Evolutionary conservation across 148 eudicot genomes (phyloP).

Genomic region (Nepenthes mirabilis): DNA sequence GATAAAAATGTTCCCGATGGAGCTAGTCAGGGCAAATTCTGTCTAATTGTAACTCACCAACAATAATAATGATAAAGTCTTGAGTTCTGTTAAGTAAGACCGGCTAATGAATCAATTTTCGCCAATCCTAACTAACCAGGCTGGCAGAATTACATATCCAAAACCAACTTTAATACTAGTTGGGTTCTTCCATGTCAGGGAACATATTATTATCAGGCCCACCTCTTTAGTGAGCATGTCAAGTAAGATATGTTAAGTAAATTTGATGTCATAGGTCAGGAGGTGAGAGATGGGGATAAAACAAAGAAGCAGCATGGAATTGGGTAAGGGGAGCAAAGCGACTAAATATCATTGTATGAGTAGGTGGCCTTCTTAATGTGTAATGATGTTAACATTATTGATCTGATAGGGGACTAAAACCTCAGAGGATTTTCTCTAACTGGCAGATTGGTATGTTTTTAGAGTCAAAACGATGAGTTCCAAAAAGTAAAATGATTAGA

Average conservation of each 20-base stretch:
- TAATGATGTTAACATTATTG: not conserved
- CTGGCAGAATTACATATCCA: too few relatives aligned
- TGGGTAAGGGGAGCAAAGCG: not conserved
- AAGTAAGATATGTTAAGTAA: too few relatives aligned
- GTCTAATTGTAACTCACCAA: too few relatives aligned
- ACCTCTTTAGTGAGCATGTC: too few relatives aligned
- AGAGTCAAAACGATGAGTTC: not conserved
- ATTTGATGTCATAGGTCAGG: not conserved
- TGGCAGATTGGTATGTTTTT: not conserved
- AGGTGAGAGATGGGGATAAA: too few relatives aligned
- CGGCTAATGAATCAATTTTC: too few relatives aligned
- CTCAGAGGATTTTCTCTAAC: not conserved
- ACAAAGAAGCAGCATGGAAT: not conserved
- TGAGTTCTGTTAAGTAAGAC: not conserved
- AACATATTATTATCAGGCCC: too few relatives aligned
- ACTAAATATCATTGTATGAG: not conserved
- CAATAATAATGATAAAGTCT: too few relatives aligned
- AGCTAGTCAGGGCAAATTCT: too few relatives aligned
- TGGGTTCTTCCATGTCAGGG: too few relatives aligned
- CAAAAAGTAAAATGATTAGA: not conserved
- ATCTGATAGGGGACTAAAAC: not conserved
- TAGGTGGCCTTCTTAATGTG: not conserved
- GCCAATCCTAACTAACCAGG: too few relatives aligned
- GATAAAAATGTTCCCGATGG: not conserved
- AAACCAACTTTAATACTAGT: too few relatives aligned